Evolutionary conservation across 352 stramenopile genomes (phyloP).

Genomic region (Pythium apleroticum): DNA sequence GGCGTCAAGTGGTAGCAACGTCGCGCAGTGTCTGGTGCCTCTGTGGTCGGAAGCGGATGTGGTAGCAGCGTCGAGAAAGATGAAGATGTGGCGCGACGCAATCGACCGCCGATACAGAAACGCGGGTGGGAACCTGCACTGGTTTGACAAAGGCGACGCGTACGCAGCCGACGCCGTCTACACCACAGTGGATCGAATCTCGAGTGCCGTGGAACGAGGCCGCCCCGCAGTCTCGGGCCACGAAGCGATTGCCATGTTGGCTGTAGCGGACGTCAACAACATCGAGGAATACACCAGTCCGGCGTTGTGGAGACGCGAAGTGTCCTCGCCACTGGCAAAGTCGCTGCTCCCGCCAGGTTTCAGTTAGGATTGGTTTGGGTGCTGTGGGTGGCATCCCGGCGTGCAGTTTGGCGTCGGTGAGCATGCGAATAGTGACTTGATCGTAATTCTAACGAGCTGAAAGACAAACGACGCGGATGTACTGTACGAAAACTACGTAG

Average conservation of each 20-base stretch:
- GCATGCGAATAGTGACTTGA: too few species aligned
- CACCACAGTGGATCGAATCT: not conserved
- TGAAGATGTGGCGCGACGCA: not conserved
- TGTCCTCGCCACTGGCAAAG: not conserved
- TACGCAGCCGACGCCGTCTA: not conserved
- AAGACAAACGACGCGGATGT: too few species aligned
- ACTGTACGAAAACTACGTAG: too few species aligned
- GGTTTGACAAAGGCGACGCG: not conserved
- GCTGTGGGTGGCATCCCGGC: too few species aligned
- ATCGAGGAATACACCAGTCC: not conserved
- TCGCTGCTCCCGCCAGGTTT: too few species aligned
- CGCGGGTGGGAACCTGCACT: not conserved
- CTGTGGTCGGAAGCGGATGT: not conserved
- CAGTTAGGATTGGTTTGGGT: too few species aligned
- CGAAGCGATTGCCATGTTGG: not conserved
- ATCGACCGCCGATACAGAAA: not conserved
- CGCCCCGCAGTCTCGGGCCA: not conserved
- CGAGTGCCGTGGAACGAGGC: not conserved
- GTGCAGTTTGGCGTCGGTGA: too few species aligned
- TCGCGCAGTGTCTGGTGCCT: not conserved
- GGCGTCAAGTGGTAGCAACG: not conserved
- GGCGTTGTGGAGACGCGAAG: not conserved
- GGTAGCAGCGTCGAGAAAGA: not conserved
- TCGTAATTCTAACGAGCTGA: too few species aligned
- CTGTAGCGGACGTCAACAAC: not conserved